Percentiles rank a stretch among this genome's conserved stretches.
Conservation (phyloP, 169 alveolate species). For the Babesia gibsoni region DNA sequence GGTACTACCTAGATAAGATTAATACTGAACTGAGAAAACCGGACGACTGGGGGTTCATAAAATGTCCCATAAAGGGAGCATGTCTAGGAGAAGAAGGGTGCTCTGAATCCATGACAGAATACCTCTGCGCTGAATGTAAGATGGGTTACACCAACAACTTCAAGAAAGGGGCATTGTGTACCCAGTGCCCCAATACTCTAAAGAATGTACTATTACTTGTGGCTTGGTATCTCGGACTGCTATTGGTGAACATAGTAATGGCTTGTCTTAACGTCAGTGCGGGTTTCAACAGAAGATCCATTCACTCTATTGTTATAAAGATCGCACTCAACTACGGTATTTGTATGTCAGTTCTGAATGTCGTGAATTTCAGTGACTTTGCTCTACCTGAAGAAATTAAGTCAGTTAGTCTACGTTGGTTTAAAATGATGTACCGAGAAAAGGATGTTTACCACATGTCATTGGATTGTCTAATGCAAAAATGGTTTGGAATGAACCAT, state of each 20-base stretch:
- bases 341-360: conserved; percentile 73
- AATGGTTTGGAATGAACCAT: conserved; percentile 59
- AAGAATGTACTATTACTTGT: conserved; percentile 55
- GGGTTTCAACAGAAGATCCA: conserved; percentile 80
- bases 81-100: conserved; percentile 76
- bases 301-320: conserved; percentile 82
- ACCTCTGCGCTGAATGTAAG: conserved; percentile 79
- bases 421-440: conserved; percentile 21
- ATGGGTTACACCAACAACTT: conserved; percentile 79
- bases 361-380: conserved; percentile 66
- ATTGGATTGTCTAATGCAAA: conserved; percentile 72
- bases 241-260: conserved; percentile 76
- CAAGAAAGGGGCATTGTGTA: conserved; percentile 67
- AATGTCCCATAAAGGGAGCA: conserved; percentile 78
- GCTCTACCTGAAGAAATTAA: conserved; percentile 59
- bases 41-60: conserved; percentile 79
- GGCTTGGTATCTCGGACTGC: conserved; percentile 61
- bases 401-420: conserved; percentile 18
- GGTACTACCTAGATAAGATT: conserved; percentile 74
- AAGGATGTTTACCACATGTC: conserved; percentile 32
- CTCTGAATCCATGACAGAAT: conserved; percentile 74
- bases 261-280: conserved; percentile 81
- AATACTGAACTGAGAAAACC: conserved; percentile 64
- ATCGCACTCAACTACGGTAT: conserved; percentile 78
- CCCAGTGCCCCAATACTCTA: conserved; percentile 66